Base-by-base conservation (phyloP, 169 alveolate species). In the Babesia microti region DNA sequence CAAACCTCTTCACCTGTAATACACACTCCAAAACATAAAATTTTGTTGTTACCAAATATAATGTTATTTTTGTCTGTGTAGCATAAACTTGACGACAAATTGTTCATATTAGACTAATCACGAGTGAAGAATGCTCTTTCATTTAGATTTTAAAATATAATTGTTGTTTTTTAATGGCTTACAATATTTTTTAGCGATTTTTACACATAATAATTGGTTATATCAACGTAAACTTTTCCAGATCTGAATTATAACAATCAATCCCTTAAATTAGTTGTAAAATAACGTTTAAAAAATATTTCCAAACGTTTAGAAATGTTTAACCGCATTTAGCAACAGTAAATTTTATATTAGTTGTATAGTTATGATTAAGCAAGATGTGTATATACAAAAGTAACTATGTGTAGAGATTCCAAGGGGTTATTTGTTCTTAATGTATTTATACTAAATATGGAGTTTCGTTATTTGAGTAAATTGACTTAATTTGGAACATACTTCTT, bases 361-460 rank as follows among this genome's bases (percentile, higher is more conserved):
- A 36, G 29, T 6, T 19, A 36, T 36, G 18, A 2, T n/a, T n/a
- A n/a, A n/a, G n/a, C n/a, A n/a, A n/a, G n/a, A 1, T 36, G 7
- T 36, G 43, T 6, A 6, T 36, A n/a, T 19, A 36, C 18, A 19
- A 19, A 36, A 26, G 21, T 36, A 36, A 6, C 18, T 36, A 36
- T 6, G 2, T 19, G 43, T 7, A 36, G 43, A 26, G 21, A 36
- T 36, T 23, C 15, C 14, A 36, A 19, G 21, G 6, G 21, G 21
- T 1, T 36, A 36, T 36, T 19, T 26, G 21, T 26, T 19, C 21
- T 4, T 36, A 36, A 23, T 36, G 43, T 36, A 36, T 26, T 36
- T 36, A 11, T 26, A 36, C 21, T 36, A 26, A 19, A 36, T 26
- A 19, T n/a, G 18, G 21, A 4, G 43, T 36, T 19, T 36, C 18